Base-by-base conservation (phyloP, 495 filamentous ascomycete genomes). In the Xylaria venustula region DNA sequence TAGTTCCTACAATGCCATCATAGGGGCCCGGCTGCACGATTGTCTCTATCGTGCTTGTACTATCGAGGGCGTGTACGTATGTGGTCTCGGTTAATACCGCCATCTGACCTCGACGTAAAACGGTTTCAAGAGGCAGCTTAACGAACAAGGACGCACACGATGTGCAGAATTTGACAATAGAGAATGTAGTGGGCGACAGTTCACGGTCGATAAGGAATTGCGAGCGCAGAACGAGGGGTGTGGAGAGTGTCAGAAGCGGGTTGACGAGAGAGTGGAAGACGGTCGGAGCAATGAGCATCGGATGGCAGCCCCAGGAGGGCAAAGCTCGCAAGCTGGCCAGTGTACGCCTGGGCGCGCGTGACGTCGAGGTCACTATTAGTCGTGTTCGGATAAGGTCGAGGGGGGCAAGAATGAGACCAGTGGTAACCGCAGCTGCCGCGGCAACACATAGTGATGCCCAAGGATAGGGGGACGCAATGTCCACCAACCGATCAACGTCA, bases 341-440 rank as follows among this genome's bases (percentile, higher is more conserved):
- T 7, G 93, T 85, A 7, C 88, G 88, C 51, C 90, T 85, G 7
- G 91, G 86, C 17, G 81, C 83, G 44, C 87, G 85, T 20, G 85
- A 86, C 14, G 86, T 87, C 4, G 92, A 87, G 0, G 91, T 96
- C 44, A 96, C 79, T 63, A 96, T 89, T 26, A 97, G 87, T 79
- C 90, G 85, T 44, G 93, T 98, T 51, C 95, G 88, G 19, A 96
- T 85, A 22, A 94, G 87, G 66, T 98, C 94, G 48, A 98, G 80
- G 0, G 94, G 95, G 3, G 91, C 81, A 5, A 98, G 84, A 15
- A 93, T 77, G 8, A 96, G 69, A 7, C 90, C 90, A 0, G 94
- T 87, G 14, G 91, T 75, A 1, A 90, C 89, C 2, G 92, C 87
- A 0, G 94, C 92, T 8, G 91, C 85, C 26, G 94, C 89, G 4